A percentile compares a stretch with the other conserved stretches of the same genome.
Evolutionary conservation across 2,329 filamentous ascomycete species (phyloP).

Genomic region (Macrophomina pseudophaseolina): DNA sequence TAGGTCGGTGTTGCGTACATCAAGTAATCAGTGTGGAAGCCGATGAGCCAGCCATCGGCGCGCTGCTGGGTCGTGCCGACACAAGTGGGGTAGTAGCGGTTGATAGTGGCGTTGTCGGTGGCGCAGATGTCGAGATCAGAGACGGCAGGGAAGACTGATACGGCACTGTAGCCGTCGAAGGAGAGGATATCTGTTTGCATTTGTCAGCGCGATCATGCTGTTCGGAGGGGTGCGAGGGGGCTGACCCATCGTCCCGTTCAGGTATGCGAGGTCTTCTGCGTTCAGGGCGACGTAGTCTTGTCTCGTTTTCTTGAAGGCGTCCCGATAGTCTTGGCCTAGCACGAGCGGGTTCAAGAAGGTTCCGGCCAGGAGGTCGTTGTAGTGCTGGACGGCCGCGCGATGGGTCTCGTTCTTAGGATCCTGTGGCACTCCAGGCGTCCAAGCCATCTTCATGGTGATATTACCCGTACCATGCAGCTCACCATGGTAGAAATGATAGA

Average conservation of each 20-base stretch:
- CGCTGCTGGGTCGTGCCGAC: slow-evolving; percentile 28
- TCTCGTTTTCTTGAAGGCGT: slow-evolving; percentile 38
- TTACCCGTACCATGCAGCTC: not conserved
- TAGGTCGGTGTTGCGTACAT: not conserved
- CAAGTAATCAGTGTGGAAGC: not conserved
- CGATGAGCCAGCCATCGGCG: not conserved
- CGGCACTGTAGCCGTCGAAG: not conserved
- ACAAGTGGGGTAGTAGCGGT: slow-evolving; percentile 42
- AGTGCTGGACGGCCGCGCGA: not conserved
- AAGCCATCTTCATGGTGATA: slow-evolving; percentile 8
- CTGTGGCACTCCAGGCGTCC: not conserved
- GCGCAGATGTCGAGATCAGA: slow-evolving; percentile 42
- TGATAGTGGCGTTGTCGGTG: slow-evolving; percentile 38
- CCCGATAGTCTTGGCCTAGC: slow-evolving; percentile 52
- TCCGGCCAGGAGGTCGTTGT: not conserved
- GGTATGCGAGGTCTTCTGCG: not conserved
- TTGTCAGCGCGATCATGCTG: not conserved
- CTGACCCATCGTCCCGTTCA: not conserved
- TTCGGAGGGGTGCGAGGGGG: not conserved
- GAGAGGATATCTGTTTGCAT: not conserved
- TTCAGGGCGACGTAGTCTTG: not conserved
- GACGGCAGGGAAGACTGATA: not conserved
- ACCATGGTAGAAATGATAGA: not conserved
- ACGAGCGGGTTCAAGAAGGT: slow-evolving; percentile 49
- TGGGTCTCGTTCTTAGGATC: not conserved